Evolutionary conservation across 2,329 filamentous ascomycete species (phyloP), one percentile per base, ranked within the genome.

Genomic region (Exophiala bonariae): DNA sequence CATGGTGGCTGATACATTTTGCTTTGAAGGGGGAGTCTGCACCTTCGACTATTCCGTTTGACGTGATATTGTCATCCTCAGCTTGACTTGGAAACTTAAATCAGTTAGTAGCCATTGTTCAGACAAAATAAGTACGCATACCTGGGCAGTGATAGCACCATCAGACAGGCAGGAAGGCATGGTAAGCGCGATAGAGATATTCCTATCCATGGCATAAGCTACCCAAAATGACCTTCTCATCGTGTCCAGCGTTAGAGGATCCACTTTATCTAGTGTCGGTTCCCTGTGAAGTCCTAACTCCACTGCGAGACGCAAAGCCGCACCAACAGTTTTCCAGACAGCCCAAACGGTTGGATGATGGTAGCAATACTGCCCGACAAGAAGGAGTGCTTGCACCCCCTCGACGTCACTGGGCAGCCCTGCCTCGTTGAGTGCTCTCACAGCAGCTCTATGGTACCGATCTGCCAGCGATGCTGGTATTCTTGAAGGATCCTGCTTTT

Each of bases 301-400:
- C n/a, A 50, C 48, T 7, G 48, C 48, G 14, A 50, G 42, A 5
- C 38, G 36, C 16, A 50, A 13, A 5, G 48, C 48, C 5, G 37
- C 33, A 2, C 48, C 48, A 5, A 50, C 48, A 10, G 48, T 50
- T 34, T 46, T 46, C 48, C 48, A 50, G 10, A 42, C 38, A 26
- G 48, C 43, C 48, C 42, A 50, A 7, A 32, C 38, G 4, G 36
- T 47, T 13, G 48, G 43, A 39, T 50, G 48, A 28, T 50, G 48
- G 23, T 50, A 50, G 7, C 19, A 50, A 17, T 53, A 53, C 14
- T 53, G 50, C 13, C 34, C 40, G 10, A 49, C 30, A 26, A 53
- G 40, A 7, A 53, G 42, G 6, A 53, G 41, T 11, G 41, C 37
- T 31, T 53, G 50, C 4, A 50, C 50, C 9, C 53, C 43, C 28